Conservation (phyloP, 2,329 filamentous ascomycete genomes). For the Orbilia oligospora region DNA sequence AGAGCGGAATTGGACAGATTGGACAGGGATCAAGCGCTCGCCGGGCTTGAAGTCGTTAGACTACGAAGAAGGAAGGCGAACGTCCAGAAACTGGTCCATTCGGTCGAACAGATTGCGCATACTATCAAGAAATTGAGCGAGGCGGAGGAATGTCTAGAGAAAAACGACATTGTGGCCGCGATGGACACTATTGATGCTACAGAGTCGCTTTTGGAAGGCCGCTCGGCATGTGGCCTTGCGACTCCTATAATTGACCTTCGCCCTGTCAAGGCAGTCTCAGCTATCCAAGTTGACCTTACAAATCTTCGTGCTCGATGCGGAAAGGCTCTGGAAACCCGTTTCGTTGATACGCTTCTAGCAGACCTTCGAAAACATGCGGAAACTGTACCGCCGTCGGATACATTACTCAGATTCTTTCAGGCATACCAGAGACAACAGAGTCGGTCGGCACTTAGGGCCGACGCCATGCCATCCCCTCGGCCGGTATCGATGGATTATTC, state of each 20-base stretch:
- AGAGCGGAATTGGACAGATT: conserved; percentile 83
- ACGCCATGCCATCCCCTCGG: conserved; percentile 62
- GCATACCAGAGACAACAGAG: conserved; percentile 79
- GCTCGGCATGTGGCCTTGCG: conserved; percentile 28
- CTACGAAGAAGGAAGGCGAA: conserved; percentile 87
- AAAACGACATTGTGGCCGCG: conserved; percentile 85
- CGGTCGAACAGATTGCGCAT: conserved; percentile 84
- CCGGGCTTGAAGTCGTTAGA: conserved; percentile 86
- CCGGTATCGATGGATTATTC: conserved; percentile 78
- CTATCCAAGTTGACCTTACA: conserved; percentile 82
- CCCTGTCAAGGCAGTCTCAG: conserved; percentile 81
- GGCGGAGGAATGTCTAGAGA: conserved; percentile 86
- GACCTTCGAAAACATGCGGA: conserved; percentile 87
- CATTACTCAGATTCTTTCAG: conserved; percentile 86
- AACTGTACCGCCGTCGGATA: conserved; percentile 78
- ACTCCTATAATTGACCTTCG: conserved; percentile 62
- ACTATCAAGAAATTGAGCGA: conserved; percentile 81
- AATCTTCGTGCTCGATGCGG: conserved; percentile 85
- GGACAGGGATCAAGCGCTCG: conserved; percentile 88
- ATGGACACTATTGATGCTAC: conserved; percentile 82
- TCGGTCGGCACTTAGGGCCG: conserved; percentile 64
- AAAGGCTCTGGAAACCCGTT: conserved; percentile 85
- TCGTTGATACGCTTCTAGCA: conserved; percentile 81
- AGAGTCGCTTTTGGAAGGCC: conserved; percentile 74
- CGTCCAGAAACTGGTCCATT: conserved; percentile 82